Evolutionary conservation across 768 basidiomycete genomes (phyloP), one percentile per base, ranked within the genome.

Genomic region (Macrolepiota albuminosa): DNA sequence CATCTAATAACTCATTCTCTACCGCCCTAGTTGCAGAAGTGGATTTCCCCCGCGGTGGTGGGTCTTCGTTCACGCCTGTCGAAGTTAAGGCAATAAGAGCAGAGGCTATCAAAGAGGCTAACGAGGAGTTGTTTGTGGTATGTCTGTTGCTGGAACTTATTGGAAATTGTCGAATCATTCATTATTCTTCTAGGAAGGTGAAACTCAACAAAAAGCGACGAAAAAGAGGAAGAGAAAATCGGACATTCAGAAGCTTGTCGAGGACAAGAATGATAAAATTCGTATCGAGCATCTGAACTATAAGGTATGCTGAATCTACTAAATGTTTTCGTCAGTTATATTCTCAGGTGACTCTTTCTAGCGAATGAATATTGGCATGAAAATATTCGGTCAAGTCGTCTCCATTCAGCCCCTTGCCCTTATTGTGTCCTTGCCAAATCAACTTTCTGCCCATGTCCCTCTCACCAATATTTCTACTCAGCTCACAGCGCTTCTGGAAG

Each of bases 1-100:
- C 68, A 47, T 66, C 62, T 54, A 63, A 68, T 46, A 45, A 66
- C 26, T 63, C 67, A 21, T 57, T 66, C 58, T 71, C 74, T 21
- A 59, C 74, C 3, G 74, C 69, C 63, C 66, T 79, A 58, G 72
- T 77, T 39, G 61, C 78, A 10, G 86, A 95, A 67, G 82, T 93
- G 53, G 93, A 95, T 72, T 99, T 98, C 73, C 95, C 95, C 59
- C 86, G 96, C 65, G 97, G 96, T 31, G 96, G 96, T 31, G 96
- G 96, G 55, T 91, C 93, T 1, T 82, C 78, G 36, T 82, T 96
- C 65, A 97, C 95, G 21, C 88, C 94, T 36, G 75, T 93, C 7
- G 95, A 99, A 72, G 87, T 94, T 56, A 95, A 95, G 73, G 76
- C 86, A 56, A 84, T 93, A 39, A 84, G 88, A 54, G 86, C 89